A percentile compares a stretch with the other conserved stretches of the same genome.
Conservation (phyloP, 768 basidiomycete species). For the Clitopilus hobsonii region DNA sequence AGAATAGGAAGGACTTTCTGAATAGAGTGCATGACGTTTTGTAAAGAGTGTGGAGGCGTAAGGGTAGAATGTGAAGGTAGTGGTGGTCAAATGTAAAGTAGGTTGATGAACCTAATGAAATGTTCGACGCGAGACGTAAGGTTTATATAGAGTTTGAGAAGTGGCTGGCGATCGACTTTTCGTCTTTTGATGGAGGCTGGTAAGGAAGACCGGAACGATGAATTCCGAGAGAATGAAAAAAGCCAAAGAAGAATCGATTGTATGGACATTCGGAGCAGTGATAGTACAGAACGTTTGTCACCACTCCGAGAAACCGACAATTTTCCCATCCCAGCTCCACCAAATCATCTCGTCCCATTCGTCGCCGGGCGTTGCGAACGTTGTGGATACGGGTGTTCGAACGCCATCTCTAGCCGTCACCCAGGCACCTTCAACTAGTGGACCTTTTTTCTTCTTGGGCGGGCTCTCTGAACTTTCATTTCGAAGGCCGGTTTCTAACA, state of each 20-base stretch:
- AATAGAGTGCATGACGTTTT: background rate
- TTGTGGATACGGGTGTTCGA: conserved; percentile 8
- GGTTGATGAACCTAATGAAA: background rate
- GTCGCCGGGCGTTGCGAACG: conserved; percentile 15
- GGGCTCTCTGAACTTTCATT: background rate
- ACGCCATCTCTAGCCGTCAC: conserved; percentile 26
- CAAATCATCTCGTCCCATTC: conserved; percentile 52
- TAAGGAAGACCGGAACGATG: too few species aligned
- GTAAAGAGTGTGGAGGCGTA: background rate
- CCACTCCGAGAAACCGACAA: conserved; percentile 50
- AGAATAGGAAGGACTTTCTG: background rate
- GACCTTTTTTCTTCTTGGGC: conserved; percentile 12
- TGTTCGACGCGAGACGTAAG: too few species aligned
- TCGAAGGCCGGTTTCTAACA: conserved; percentile 26
- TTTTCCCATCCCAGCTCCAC: conserved; percentile 59
- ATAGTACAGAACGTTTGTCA: conserved; percentile 13
- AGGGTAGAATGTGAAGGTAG: background rate
- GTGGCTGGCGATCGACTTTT: too few species aligned
- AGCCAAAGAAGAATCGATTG: too few species aligned
- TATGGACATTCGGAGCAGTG: too few species aligned
- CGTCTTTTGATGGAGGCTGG: too few species aligned
- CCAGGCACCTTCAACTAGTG: conserved; percentile 45
- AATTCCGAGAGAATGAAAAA: too few species aligned
- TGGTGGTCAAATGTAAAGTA: background rate
- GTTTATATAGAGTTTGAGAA: too few species aligned